Percentiles rank a stretch among this genome's conserved stretches.
These are phyloP conservation scores for Picea abies DNA, from an alignment of 83 land plant genomes.

Conservation along the genomic window DNA sequence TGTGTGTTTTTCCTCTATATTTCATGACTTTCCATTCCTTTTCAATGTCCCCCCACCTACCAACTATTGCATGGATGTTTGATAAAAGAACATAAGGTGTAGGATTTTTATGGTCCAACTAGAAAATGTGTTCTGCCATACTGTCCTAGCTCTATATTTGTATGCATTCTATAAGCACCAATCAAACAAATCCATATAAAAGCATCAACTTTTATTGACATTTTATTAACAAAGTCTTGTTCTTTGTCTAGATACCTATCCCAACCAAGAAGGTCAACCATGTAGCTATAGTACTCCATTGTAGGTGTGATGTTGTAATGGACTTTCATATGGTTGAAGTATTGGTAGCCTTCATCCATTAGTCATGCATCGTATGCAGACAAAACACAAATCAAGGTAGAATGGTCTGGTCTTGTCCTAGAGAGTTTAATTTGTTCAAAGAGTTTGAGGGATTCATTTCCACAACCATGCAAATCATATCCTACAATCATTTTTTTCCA, in stretches of 20 bases:
- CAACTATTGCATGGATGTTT: neutral
- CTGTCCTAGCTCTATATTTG: neutral
- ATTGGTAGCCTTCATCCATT: neutral
- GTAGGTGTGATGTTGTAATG: neutral
- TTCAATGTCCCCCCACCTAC: no score
- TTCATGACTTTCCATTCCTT: no score
- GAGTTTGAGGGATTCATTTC: neutral
- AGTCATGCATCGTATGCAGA: neutral
- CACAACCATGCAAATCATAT: neutral
- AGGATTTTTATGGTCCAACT: neutral
- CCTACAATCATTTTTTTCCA: constrained; percentile 7
- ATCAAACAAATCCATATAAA: neutral
- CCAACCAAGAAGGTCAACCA: neutral
- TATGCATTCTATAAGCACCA: neutral
- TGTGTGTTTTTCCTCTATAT: no score
- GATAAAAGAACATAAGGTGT: neutral
- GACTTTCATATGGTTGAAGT: neutral
- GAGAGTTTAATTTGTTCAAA: neutral
- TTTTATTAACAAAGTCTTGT: neutral
- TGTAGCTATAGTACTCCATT: neutral
- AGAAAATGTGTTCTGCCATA: neutral
- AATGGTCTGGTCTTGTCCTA: neutral
- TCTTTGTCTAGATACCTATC: neutral
- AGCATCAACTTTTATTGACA: neutral
- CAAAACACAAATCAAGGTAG: neutral